Evolutionary conservation across 768 basidiomycete genomes (phyloP).

Genomic region (Leccinum obscurum): DNA sequence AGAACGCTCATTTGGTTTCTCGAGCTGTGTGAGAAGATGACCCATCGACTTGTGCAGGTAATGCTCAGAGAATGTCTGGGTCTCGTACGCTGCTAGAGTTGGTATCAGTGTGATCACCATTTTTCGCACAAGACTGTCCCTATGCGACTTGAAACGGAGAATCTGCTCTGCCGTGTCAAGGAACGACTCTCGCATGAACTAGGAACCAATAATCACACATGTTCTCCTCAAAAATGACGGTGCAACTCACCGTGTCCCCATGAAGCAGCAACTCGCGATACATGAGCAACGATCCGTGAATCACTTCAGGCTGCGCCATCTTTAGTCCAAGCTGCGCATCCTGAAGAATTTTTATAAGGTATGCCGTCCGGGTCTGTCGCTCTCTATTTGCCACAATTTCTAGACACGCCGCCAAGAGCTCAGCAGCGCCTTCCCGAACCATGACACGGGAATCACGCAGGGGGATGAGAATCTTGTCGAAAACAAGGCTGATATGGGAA

Average conservation of each 20-base stretch:
- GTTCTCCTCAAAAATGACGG: background rate
- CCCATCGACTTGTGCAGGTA: conserved; percentile 94
- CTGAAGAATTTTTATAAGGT: conserved; percentile 78
- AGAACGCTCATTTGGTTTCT: conserved; percentile 85
- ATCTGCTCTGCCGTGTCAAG: conserved; percentile 88
- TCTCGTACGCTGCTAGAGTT: conserved; percentile 91
- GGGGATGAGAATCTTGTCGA: conserved; percentile 91
- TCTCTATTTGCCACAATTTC: conserved; percentile 82
- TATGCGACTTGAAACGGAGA: conserved; percentile 81
- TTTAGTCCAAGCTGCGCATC: conserved; percentile 86
- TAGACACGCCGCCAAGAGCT: conserved; percentile 89
- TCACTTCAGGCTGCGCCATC: conserved; percentile 78
- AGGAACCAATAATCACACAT: conserved; percentile 7
- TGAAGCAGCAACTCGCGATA: conserved; percentile 89
- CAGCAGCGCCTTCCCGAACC: conserved; percentile 90
- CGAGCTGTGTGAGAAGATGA: conserved; percentile 83
- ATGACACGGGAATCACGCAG: conserved; percentile 86
- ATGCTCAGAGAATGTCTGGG: conserved; percentile 86
- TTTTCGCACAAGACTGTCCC: conserved; percentile 85
- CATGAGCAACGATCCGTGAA: conserved; percentile 90
- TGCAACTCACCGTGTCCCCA: conserved; percentile 80
- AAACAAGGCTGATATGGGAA: conserved; percentile 81
- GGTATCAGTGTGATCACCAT: conserved; percentile 97
- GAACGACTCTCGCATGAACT: conserved; percentile 91
- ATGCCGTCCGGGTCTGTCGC: conserved; percentile 61